Base-by-base conservation (phyloP, 257 asterid species). In the Orobanche coerulescens region DNA sequence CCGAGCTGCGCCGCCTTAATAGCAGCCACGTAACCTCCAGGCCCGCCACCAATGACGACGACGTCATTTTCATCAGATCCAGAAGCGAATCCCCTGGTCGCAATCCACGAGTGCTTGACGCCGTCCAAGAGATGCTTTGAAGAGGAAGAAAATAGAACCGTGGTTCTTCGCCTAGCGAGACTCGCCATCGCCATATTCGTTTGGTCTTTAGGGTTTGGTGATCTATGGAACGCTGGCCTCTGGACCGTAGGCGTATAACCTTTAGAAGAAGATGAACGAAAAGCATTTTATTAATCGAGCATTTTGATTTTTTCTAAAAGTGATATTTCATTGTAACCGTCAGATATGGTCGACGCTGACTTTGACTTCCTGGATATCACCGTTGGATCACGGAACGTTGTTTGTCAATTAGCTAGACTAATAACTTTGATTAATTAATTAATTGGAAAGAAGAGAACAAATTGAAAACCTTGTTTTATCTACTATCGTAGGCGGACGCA, bases 1-100 rank as follows among this genome's bases (percentile, higher is more conserved):
- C 99, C 99, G 10, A 93, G 84, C 81, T 93, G 97, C 6, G 99
- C 99, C 14, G 99, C 99, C 79, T 93, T 93, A 66, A 93, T 93
- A 22, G 99, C 99, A 39, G 96, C 99, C 31, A 93, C 97, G 66
- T 93, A 93, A n/a, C 99, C 99, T 0, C 99, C 97, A 0, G 99
- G 99, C 2, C 99, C 99, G 51, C 99, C 97, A 30, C 99, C 99
- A 14, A 93, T 79, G 6, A 93, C 82, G 23, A 93, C 94, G 58
- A 93, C 96, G 71, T 89, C 99, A 79, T 87, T 91, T 11, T 91
- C 96, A 37, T 83, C 87, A 49, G 90, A 83, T 73, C 87, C 84
- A 42, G 87, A 75, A 23, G 87, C 77, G 75, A 80, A 80, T 43
- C 84, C 79, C 69, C 83, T 71, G 75, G 52, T 56, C 25, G 63